Evolutionary conservation across 331 rosid genomes (phyloP), one percentile per base, ranked within the genome.

Genomic region (Acacia pycnantha): DNA sequence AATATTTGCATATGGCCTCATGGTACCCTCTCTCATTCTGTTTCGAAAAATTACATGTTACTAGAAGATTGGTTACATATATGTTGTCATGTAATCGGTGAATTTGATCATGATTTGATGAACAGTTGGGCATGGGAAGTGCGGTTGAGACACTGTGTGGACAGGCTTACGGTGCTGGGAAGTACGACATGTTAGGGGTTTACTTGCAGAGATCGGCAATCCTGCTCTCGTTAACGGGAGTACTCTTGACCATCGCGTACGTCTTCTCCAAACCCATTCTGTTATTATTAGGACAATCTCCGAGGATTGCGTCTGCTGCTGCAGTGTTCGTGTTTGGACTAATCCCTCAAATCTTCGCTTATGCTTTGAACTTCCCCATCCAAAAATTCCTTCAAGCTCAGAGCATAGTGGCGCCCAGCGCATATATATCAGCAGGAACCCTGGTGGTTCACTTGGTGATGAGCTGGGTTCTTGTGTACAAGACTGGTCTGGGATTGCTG

Each of bases 101-200:
- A 37, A 37, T 37, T 6, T 37, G 41, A 37, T 6, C 9, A 37
- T 41, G 66, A 59, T 27, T 22, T 58, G 5, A 59, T 33, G 22
- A 41, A 67, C 88, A 94, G 98, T 84, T 94, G 26, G 98, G 98
- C 0, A 94, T 94, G 98, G 98, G 98, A 35, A 94, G 98, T 67
- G 98, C 98, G 0, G 98, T 92, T 29, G 98, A 94, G 81, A 94
- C 97, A 0, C 87, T 94, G 26, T 92, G 98, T 22, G 98, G 98
- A 5, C 98, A 92, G 85, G 95, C 98, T 14, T 87, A 46, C 22
- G 98, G 98, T 0, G 98, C 97, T 0, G 72, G 82, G 0, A 94
- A 87, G 54, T 86, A 65, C 16, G 92, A 79, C 0, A 89, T 92
- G 95, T 59, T 94, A 2, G 98, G 98, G 9, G 1, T 85, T 1